Conservation (phyloP, 805 yeast species). For the Clavispora fructus region DNA sequence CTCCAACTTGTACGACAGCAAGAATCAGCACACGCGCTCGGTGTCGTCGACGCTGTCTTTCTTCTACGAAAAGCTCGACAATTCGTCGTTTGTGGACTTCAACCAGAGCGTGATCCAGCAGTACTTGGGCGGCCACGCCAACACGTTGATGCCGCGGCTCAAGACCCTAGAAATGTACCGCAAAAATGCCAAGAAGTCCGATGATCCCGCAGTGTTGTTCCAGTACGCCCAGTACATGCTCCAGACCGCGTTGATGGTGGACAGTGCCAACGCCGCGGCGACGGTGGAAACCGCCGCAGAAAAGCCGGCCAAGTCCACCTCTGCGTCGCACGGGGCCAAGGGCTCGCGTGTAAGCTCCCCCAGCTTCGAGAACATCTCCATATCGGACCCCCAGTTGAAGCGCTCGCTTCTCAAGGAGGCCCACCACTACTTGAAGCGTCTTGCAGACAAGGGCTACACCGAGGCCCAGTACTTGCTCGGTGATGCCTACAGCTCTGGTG, state of each 20-base stretch:
- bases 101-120: conserved; percentile 48
- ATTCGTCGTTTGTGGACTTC: conserved; percentile 40
- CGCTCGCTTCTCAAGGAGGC: conserved; percentile 74
- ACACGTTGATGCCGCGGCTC: conserved; percentile 62
- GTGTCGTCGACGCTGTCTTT: conserved; percentile 36
- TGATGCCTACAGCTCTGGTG: conserved; percentile 85
- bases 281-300: neutral
- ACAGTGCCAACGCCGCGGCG: conserved; percentile 16
- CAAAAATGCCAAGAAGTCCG: conserved; percentile 75
- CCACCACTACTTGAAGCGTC: conserved; percentile 55
- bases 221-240: conserved; percentile 88
- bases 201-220: conserved; percentile 81
- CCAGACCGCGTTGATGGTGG: conserved; percentile 72
- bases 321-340: neutral
- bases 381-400: conserved; percentile 30
- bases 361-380: neutral
- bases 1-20: conserved; percentile 1
- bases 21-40: conserved; percentile 26
- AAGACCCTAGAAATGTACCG: conserved; percentile 85
- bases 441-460: conserved; percentile 73
- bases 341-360: neutral
- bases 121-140: conserved; percentile 47
- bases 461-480: conserved; percentile 91
- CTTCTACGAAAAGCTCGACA: conserved; percentile 29
- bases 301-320: neutral